Evolutionary conservation across 306 rosid species (phyloP), one percentile per base, ranked within the genome.

Genomic region (Quercus variabilis): DNA sequence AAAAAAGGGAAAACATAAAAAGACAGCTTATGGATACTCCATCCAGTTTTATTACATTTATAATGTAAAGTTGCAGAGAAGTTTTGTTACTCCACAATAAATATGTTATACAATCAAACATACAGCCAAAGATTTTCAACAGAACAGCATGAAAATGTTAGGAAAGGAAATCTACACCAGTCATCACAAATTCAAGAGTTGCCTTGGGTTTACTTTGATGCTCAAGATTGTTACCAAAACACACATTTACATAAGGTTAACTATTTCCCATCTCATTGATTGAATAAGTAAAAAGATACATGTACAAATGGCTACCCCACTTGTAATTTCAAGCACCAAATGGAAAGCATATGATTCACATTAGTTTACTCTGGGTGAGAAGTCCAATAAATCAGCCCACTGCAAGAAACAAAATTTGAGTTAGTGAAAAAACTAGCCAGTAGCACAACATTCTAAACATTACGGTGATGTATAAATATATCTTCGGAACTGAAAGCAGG

Each of bases 331-430:
- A 85, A 69, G 74, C 81, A 80, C 75, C 80, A 57, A 78, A n/a
- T 68, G 73, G 35, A 63, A 73, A 26, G 30, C 80, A 67, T 38
- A 33, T 49, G 54, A 58, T 80, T 69, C n/a, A 46, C 77, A 60
- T 85, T 79, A 60, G 26, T 73, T 90, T 86, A 95, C 87, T 93
- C 97, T 21, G 97, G 89, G 85, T 95, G 99, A 81, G 88, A 73
- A 80, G 99, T 92, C 99, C 99, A 95, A 86, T 95, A 93, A 78
- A 91, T 72, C 77, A 95, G 91, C 82, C 99, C 99, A 78, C 99
- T 93, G 90, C 75, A 88, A 2, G 59, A 65, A 74, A 79, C 23
- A 7, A 35, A 56, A 82, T 21, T 78, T 31, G 14, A 26, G 75
- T 81, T 57, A 75, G 43, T 5, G 7, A 51, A 52, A 73, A 51